Percentiles rank a stretch among this genome's conserved stretches.
Evolutionary conservation across 2,329 filamentous ascomycete genomes (phyloP).

Genomic region (Stachybotrys echinatus): DNA sequence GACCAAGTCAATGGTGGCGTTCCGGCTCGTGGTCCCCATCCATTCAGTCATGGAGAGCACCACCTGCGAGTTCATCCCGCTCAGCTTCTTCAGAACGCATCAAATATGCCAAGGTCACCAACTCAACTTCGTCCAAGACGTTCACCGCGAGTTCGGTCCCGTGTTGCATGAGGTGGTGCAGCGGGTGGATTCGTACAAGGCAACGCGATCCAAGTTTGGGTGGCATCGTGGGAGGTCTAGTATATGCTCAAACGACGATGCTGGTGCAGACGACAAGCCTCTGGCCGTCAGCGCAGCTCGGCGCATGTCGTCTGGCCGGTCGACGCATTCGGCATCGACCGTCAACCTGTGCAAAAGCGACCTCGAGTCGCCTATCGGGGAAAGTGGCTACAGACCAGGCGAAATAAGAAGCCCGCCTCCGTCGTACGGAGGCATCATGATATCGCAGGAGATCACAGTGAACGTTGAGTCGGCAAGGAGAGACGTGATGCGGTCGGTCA

Average conservation of each 20-base stretch:
- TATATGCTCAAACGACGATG: not conserved
- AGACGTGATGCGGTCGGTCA: no score
- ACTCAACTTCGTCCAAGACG: slow-evolving; percentile 52
- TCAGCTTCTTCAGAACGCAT: slow-evolving; percentile 61
- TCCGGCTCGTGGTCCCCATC: slow-evolving; percentile 58
- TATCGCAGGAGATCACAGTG: slow-evolving; percentile 57
- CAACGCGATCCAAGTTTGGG: slow-evolving; percentile 2
- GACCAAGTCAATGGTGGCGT: slow-evolving; percentile 39
- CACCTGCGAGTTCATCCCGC: slow-evolving; percentile 53
- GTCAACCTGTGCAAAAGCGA: slow-evolving; percentile 17
- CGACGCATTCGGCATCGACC: slow-evolving; percentile 14
- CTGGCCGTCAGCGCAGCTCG: slow-evolving; percentile 4
- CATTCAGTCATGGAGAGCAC: slow-evolving; percentile 46
- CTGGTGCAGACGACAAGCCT: slow-evolving; percentile 3
- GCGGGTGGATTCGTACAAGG: slow-evolving; percentile 7
- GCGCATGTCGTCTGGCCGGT: slow-evolving; percentile 11
- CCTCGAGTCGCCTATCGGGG: slow-evolving; percentile 8
- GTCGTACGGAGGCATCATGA: slow-evolving; percentile 50
- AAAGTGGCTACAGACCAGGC: slow-evolving; percentile 23
- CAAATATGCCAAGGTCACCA: slow-evolving; percentile 58
- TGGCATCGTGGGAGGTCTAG: slow-evolving; percentile 1
- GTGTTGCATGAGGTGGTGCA: slow-evolving; percentile 26
- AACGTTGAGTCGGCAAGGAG: slow-evolving; percentile 27
- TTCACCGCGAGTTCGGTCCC: slow-evolving; percentile 56
- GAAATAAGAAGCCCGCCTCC: slow-evolving; percentile 7